Evolutionary conservation across 2,329 filamentous ascomycete species (phyloP).

Genomic region (Fonsecaea erecta): DNA sequence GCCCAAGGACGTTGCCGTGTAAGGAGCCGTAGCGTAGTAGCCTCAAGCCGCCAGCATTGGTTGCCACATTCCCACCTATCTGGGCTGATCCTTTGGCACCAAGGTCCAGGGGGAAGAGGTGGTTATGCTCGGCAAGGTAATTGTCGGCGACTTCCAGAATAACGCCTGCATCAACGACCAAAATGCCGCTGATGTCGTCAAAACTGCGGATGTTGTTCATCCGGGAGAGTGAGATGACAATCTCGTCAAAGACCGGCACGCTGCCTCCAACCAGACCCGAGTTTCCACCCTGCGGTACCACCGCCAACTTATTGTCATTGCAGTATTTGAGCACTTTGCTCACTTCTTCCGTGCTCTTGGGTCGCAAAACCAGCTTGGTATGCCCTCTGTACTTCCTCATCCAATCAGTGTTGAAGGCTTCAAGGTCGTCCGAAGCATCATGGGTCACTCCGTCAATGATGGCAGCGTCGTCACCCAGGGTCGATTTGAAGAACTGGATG

Average conservation of each 20-base stretch:
- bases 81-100: constrained; percentile 97
- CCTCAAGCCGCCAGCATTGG: constrained; percentile 90
- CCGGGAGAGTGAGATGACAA: constrained; percentile 84
- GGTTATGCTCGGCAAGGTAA: constrained; percentile 77
- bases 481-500: constrained; percentile 77
- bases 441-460: constrained; percentile 81
- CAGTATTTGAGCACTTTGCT: constrained; percentile 92
- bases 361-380: constrained; percentile 83
- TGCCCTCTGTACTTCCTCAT: constrained; percentile 98
- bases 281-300: constrained; percentile 96
- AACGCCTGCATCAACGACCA: constrained; percentile 88
- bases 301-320: constrained; percentile 87
- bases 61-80: constrained; percentile 92
- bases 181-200: constrained; percentile 86
- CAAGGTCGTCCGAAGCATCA: constrained; percentile 77
- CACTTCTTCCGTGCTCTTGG: constrained; percentile 81
- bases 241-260: constrained; percentile 97
- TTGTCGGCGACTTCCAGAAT: constrained; percentile 89
- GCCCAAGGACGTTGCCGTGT: constrained; percentile 87
- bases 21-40: constrained; percentile 91
- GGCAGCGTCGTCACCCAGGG: constrained; percentile 79
- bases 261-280: constrained; percentile 94
- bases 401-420: constrained; percentile 96
- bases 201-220: constrained; percentile 93
- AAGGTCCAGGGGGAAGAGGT: constrained; percentile 96